Evolutionary conservation across 1,284 basidiomycete genomes (phyloP).

Genomic region (Quambalaria eucalypti): DNA sequence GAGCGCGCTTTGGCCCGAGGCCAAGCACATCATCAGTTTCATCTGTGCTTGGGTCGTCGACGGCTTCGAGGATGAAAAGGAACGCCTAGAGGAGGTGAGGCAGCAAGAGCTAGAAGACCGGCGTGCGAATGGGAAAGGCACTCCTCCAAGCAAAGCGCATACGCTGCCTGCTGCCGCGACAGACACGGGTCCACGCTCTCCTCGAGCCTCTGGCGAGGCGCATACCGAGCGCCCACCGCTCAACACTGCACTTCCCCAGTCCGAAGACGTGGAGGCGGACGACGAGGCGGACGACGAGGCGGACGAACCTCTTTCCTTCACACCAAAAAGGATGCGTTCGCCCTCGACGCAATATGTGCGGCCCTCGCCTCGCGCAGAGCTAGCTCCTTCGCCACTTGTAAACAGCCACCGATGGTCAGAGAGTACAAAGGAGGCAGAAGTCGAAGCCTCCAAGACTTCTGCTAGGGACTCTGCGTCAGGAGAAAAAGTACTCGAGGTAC

Average conservation of each 20-base stretch:
- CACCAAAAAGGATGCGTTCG: conserved; percentile 21
- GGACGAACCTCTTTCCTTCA: conserved; percentile 39
- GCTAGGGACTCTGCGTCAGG: not conserved
- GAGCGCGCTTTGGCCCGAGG: conserved; percentile 74
- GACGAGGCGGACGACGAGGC: conserved; percentile 38
- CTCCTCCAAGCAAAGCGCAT: conserved; percentile 1
- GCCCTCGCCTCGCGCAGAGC: not conserved
- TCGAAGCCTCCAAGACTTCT: not conserved
- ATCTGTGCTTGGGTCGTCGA: conserved; percentile 86
- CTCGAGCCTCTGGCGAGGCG: not conserved
- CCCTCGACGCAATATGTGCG: conserved; percentile 2
- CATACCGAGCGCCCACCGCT: too few relatives aligned
- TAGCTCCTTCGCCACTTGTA: too few relatives aligned
- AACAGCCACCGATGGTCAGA: not conserved
- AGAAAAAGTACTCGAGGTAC: not conserved
- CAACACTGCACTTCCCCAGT: too few relatives aligned
- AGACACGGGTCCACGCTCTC: not conserved
- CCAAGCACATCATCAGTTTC: conserved; percentile 69
- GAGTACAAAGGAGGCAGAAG: not conserved
- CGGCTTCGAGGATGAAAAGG: conserved; percentile 55
- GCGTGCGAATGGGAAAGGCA: conserved; percentile 7
- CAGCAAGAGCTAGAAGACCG: conserved; percentile 4
- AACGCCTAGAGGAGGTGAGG: conserved; percentile 11
- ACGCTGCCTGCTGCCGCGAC: not conserved
- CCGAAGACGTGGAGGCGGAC: conserved; percentile 10